These are phyloP conservation scores for Sporobolomyces phaffii DNA, from an alignment of 768 basidiomycete species.

Conservation along the genomic window DNA sequence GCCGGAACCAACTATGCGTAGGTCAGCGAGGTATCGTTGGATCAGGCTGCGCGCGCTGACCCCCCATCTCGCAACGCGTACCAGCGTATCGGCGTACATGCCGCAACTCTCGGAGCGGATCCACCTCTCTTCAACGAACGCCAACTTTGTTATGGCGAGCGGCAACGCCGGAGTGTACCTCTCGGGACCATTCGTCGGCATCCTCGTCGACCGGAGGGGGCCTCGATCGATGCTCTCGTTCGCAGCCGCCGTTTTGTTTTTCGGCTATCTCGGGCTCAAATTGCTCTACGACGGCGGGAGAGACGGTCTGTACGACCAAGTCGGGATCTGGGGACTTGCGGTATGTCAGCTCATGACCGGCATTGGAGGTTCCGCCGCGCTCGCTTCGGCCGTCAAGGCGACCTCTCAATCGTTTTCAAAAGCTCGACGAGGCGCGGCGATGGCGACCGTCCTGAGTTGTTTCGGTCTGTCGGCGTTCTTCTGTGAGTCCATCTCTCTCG, in stretches of 20 bases:
- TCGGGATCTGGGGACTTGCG: constrained; percentile 19
- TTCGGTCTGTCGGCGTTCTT: constrained; percentile 31
- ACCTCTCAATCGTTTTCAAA: constrained; percentile 18
- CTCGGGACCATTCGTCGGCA: constrained; percentile 24
- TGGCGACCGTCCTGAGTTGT: constrained; percentile 24
- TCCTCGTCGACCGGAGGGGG: constrained; percentile 23
- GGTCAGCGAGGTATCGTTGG: too few species aligned
- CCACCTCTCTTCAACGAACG: constrained; percentile 17
- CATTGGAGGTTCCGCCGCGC: background rate
- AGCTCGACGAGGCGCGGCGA: constrained; percentile 16
- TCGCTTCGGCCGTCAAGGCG: constrained; percentile 10
- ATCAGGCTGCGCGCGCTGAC: too few species aligned
- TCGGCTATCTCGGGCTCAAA: constrained; percentile 15
- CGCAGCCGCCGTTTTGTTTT: background rate
- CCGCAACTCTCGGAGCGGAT: constrained; percentile 22
- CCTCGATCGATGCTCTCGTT: background rate
- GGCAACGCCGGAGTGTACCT: constrained; percentile 29
- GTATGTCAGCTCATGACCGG: constrained; percentile 24
- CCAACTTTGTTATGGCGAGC: constrained; percentile 25
- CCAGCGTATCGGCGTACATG: constrained; percentile 16
- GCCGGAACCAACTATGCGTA: constrained; percentile 32
- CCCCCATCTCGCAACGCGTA: too few species aligned
- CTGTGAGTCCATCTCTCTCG: background rate
- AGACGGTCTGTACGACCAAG: background rate
- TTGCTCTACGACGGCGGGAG: constrained; percentile 13